Percentiles rank a stretch among this genome's conserved stretches.
Evolutionary conservation across 192 early-diverging fungal species (phyloP).

Genomic region (Backusella macrospora): DNA sequence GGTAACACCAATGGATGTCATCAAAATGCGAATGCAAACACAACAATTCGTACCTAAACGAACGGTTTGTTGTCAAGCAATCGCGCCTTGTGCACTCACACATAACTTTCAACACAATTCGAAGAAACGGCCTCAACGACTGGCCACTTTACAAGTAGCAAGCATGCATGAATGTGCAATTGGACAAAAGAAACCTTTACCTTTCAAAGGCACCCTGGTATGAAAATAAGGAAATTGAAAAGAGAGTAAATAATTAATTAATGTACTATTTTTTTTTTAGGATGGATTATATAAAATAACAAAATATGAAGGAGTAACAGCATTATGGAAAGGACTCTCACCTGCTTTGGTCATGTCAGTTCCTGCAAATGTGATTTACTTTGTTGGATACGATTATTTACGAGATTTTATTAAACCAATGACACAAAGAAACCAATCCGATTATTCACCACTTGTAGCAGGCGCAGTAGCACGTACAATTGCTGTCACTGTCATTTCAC

Average conservation of each 20-base stretch:
- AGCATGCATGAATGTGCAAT: slow-evolving; percentile 27
- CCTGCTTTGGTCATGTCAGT: slow-evolving; percentile 90
- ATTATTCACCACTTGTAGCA: slow-evolving; percentile 50
- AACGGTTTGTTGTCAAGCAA: background rate
- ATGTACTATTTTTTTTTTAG: slow-evolving; percentile 31
- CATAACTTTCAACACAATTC: background rate
- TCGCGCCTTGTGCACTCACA: slow-evolving; percentile 8
- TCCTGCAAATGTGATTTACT: slow-evolving; percentile 92
- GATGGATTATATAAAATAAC: slow-evolving; percentile 82
- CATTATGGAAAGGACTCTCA: slow-evolving; percentile 86
- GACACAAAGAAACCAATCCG: slow-evolving; percentile 4
- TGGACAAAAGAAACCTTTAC: background rate
- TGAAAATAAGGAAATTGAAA: background rate
- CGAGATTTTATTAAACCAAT: slow-evolving; percentile 51
- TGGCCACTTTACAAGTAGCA: slow-evolving; percentile 6
- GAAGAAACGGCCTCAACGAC: background rate
- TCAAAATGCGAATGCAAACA: slow-evolving; percentile 84
- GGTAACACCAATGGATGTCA: slow-evolving; percentile 86
- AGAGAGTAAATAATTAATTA: background rate
- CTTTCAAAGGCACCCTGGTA: slow-evolving; percentile 48
- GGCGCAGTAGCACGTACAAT: slow-evolving; percentile 79
- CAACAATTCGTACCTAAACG: slow-evolving; percentile 34
- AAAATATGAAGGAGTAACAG: slow-evolving; percentile 73
- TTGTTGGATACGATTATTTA: slow-evolving; percentile 92
- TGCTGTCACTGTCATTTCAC: slow-evolving; percentile 86